Base-by-base conservation (phyloP, 116 monocot genomes). In the Iris pallida region DNA sequence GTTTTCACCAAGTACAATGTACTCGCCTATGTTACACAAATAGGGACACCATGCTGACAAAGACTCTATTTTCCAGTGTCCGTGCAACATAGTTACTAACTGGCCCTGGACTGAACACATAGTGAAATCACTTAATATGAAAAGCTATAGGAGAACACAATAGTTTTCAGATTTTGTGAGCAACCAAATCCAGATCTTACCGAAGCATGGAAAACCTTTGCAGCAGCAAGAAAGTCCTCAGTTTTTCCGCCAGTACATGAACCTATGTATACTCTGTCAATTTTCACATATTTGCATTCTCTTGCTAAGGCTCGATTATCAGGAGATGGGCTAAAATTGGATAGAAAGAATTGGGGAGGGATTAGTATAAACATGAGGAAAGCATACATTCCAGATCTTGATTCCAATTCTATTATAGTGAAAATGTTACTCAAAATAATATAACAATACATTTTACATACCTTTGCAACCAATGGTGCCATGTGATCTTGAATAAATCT, bases 241-340 rank as follows among this genome's bases (percentile, higher is more conserved):
- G 88, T 93, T 76, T 98, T 98, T 45, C 98, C 98, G 30, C 98
- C 98, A 57, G 98, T 98, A 73, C 98, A 98, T 72, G 98, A 98
- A 51, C 98, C 98, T 54, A 98, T 90, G 61, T 98, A 98, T 7
- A 98, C 98, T 62, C 98, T 80, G 61, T 98, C 90, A 72, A 98
- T 98, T 75, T 88, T 98, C 45, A 98, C 98, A 66, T 93, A 88
- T 70, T 83, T 98, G 82, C 98, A 98, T 59, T 98, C 93, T 80
- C 98, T 98, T 73, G 93, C 98, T 74, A 90, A 65, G 64, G 88
- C 98, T 64, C 93, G 98, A 66, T 98, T 98, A 81, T 98, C 98
- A 62, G 98, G 98, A 62, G 98, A 98, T 98, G 98, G 98, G 98
- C 98, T 98, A 82, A 60, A 59, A 73, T 15, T 16, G 57, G 53